A percentile compares a stretch with the other conserved stretches of the same genome.
Conservation (phyloP, 225 moss, liverwort and hornwort genomes). For the Polytrichum formosum region DNA sequence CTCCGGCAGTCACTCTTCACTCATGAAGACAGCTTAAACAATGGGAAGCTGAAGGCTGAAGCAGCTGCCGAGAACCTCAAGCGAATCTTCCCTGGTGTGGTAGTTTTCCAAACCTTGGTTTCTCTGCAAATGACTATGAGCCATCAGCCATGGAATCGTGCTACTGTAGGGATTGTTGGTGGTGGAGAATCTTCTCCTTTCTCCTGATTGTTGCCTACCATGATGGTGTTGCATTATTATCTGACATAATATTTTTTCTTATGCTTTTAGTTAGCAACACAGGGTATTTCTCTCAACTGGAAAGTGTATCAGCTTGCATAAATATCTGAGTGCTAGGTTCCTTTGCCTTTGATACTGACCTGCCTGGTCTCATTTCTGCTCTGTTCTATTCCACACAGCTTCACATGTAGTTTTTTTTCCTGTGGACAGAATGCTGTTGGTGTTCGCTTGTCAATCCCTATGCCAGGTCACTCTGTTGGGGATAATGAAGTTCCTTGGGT, state of each 20-base stretch:
- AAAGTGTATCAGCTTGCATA: too few species aligned
- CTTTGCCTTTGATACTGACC: background rate
- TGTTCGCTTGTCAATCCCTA: conserved; percentile 82
- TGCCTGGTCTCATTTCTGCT: background rate
- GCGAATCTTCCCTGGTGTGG: conserved; percentile 97
- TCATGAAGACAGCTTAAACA: conserved; percentile 77
- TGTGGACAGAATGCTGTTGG: conserved; percentile 67
- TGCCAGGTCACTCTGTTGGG: conserved; percentile 88
- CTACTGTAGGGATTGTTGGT: background rate
- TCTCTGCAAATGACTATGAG: too few species aligned
- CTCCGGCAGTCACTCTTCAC: conserved; percentile 83
- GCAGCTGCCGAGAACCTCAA: conserved; percentile 85
- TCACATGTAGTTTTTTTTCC: background rate
- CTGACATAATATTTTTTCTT: too few species aligned
- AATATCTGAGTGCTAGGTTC: too few species aligned
- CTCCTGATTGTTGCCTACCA: background rate
- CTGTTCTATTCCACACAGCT: background rate
- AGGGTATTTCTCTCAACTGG: too few species aligned
- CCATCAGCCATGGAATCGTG: too few species aligned
- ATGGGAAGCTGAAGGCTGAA: conserved; percentile 88
- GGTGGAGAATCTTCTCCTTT: background rate
- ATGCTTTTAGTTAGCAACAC: too few species aligned
- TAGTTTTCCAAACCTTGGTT: conserved; percentile 48
- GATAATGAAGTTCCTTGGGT: conserved; percentile 61
- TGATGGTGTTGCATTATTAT: too few species aligned